Percentiles rank a stretch among this genome's conserved stretches.
Evolutionary conservation across 208 protist genomes (phyloP).

Genomic region (Trypanosoma brucei): DNA sequence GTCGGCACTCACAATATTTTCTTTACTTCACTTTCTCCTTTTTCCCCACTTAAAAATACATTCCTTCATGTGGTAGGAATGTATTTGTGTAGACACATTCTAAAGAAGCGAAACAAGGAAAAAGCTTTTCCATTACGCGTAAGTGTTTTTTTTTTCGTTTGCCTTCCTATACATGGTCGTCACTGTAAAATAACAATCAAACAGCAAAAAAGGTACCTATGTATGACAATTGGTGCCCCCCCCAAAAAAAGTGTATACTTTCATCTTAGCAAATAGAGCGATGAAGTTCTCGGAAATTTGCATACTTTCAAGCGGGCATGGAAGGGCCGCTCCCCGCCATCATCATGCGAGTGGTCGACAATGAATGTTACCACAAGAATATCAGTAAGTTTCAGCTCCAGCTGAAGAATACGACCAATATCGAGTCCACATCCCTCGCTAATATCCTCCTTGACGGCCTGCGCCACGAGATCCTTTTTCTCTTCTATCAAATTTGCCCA

Average conservation of each 20-base stretch:
- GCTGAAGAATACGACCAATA: constrained; percentile 22
- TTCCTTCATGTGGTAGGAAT: too few relatives aligned
- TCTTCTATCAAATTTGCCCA: too few relatives aligned
- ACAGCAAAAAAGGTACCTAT: background rate
- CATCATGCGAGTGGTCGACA: background rate
- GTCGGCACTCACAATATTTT: too few relatives aligned
- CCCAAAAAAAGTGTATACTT: background rate
- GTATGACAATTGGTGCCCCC: background rate
- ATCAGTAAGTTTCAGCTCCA: constrained; percentile 34
- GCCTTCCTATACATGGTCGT: too few relatives aligned
- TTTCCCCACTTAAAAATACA: background rate
- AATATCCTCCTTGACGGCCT: constrained; percentile 37
- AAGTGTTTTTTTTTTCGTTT: too few relatives aligned
- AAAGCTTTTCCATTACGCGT: background rate
- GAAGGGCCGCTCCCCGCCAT: background rate
- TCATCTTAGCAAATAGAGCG: background rate
- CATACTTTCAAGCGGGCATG: background rate
- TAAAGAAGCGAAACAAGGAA: background rate
- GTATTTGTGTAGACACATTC: too few relatives aligned
- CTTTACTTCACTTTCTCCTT: background rate
- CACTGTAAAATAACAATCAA: background rate
- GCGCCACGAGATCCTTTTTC: too few relatives aligned
- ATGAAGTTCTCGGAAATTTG: background rate
- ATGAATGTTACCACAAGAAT: constrained; percentile 27
- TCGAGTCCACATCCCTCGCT: constrained; percentile 20